phyloP scores from a whole-genome alignment of 805 yeast genomes.

The Pichia heedii region DNA sequence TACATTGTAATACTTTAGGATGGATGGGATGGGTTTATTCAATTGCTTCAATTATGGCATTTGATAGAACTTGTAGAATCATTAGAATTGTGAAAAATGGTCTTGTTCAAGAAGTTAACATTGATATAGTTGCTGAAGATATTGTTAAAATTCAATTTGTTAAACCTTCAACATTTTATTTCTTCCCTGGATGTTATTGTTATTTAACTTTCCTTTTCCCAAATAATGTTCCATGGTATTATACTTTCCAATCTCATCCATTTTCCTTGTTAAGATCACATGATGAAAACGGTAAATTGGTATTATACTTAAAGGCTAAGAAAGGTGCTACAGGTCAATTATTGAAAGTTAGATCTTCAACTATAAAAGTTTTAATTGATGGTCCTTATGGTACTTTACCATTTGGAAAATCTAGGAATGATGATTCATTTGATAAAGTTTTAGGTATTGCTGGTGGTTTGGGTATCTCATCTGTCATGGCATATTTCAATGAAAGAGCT shows the following conservation, averaged over 20 bases:
- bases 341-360: neutral
- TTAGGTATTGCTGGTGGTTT: slow-evolving; percentile 20
- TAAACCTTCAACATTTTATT: slow-evolving; percentile 19
- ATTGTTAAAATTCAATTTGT: slow-evolving; percentile 15
- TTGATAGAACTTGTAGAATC: slow-evolving; percentile 32
- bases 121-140: slow-evolving; percentile 9
- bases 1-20: slow-evolving; percentile 32
- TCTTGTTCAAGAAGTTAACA: slow-evolving; percentile 12
- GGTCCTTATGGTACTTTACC: slow-evolving; percentile 54
- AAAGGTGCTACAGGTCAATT: slow-evolving; percentile 39
- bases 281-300: slow-evolving; percentile 24
- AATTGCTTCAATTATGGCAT: slow-evolving; percentile 30
- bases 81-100: slow-evolving; percentile 24
- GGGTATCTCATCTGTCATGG: slow-evolving; percentile 15
- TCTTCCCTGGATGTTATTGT: slow-evolving; percentile 42
- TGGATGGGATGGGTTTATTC: slow-evolving; percentile 37
- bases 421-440: slow-evolving; percentile 3
- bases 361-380: slow-evolving; percentile 34
- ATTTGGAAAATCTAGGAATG: neutral
- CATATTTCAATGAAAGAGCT: slow-evolving; percentile 9
- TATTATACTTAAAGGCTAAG: slow-evolving; percentile 37
- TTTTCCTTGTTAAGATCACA: slow-evolving; percentile 44
- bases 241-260: slow-evolving; percentile 63
- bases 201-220: slow-evolving; percentile 40
- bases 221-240: slow-evolving; percentile 28